These are phyloP conservation scores for Ceratorhiza oryzae-sativae DNA, from an alignment of 1,284 basidiomycete genomes.

Conservation along the genomic window DNA sequence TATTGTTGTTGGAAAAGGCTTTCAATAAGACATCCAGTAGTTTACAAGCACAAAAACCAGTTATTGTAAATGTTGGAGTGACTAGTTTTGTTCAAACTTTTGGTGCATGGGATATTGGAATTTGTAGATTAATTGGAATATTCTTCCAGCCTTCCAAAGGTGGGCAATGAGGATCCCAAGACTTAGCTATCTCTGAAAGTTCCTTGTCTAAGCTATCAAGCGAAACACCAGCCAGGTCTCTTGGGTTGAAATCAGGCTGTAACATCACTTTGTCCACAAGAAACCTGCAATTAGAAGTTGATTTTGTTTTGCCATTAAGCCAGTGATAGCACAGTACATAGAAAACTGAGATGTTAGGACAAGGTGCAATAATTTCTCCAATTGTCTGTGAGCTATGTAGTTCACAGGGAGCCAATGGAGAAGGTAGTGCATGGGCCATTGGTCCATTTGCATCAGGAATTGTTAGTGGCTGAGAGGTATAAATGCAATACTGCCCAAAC, in stretches of 20 bases:
- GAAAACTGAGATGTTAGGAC: slow-evolving; percentile 16
- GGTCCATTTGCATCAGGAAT: background rate
- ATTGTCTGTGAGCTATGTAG: background rate
- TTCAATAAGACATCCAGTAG: background rate
- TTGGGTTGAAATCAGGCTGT: background rate
- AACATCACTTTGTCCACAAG: background rate
- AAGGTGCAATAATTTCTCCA: background rate
- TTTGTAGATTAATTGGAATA: background rate
- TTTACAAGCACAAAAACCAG: background rate
- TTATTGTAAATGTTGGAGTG: background rate
- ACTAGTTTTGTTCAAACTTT: background rate
- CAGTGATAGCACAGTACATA: background rate
- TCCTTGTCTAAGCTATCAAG: background rate
- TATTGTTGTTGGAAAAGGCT: background rate
- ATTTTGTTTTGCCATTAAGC: slow-evolving; percentile 6
- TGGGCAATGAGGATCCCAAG: background rate
- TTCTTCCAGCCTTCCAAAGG: background rate
- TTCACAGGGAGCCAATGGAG: too few species aligned
- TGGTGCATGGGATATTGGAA: background rate
- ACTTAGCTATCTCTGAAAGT: background rate
- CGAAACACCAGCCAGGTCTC: background rate
- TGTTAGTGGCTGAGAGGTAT: background rate
- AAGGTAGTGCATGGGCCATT: background rate
- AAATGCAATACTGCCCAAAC: background rate
- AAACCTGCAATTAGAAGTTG: background rate